Conservation (phyloP, 345 rosid species). For the Ricinus communis region DNA sequence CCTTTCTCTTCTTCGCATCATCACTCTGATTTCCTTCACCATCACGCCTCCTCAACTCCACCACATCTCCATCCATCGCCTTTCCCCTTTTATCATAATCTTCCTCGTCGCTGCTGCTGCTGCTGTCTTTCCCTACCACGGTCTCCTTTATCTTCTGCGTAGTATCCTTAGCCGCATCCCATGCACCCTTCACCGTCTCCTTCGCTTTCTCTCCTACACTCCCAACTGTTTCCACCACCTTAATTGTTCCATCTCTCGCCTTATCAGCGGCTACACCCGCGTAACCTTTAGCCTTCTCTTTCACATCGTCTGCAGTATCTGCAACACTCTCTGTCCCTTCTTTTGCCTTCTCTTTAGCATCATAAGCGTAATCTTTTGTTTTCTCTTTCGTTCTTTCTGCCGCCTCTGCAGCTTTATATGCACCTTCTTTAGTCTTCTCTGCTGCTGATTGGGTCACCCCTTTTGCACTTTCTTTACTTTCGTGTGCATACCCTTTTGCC, state of each 20-base stretch:
- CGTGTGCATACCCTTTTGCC: constrained; percentile 22
- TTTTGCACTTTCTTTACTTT: constrained; percentile 24
- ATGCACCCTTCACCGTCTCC: constrained; percentile 28
- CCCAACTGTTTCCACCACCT: constrained; percentile 32
- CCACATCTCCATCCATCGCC: constrained; percentile 21
- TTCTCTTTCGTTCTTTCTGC: constrained; percentile 24
- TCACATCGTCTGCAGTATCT: constrained; percentile 9
- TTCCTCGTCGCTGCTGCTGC: not conserved
- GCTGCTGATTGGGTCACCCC: constrained; percentile 9
- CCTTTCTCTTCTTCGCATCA: constrained; percentile 6
- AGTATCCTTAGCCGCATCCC: constrained; percentile 36
- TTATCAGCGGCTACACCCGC: constrained; percentile 11
- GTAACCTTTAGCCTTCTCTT: constrained; percentile 23
- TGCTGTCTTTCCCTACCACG: constrained; percentile 30
- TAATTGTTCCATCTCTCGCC: constrained; percentile 21
- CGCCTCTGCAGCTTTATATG: constrained; percentile 20
- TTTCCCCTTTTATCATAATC: constrained; percentile 9
- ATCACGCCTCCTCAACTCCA: constrained; percentile 12
- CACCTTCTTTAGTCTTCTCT: constrained; percentile 21
- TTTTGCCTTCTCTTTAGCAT: constrained; percentile 24
- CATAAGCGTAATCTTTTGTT: constrained; percentile 14
- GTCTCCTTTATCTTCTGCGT: constrained; percentile 46
- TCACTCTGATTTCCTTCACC: constrained; percentile 1
- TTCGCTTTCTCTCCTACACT: constrained; percentile 35
- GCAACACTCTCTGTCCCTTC: constrained; percentile 18